phyloP scores from a whole-genome alignment of 768 basidiomycete species.

The Kwoniella bestiolae region DNA sequence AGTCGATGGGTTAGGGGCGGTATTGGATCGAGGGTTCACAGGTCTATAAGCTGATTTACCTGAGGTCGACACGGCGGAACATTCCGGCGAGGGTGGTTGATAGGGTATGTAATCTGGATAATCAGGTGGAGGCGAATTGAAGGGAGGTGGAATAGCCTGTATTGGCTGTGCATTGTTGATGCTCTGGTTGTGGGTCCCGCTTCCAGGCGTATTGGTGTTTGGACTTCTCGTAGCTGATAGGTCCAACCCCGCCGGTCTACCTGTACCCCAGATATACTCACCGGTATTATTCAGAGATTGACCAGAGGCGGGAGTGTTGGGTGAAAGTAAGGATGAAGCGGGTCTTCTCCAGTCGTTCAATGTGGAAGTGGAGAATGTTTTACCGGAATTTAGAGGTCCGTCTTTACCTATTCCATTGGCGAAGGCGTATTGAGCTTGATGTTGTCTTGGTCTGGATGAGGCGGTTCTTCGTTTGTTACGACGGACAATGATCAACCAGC shows the following conservation, averaged over 20 bases:
- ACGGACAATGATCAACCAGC: background rate
- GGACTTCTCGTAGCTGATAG: background rate
- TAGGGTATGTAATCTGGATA: constrained; percentile 28
- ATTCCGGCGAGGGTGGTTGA: background rate
- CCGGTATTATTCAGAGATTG: constrained; percentile 1
- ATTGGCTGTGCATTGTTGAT: background rate
- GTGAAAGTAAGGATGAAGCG: constrained; percentile 1
- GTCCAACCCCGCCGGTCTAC: constrained; percentile 17
- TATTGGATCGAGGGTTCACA: background rate
- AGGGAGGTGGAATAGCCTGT: background rate
- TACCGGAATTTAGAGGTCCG: background rate
- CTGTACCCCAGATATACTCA: constrained; percentile 18
- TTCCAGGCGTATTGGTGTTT: background rate
- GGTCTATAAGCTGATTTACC: constrained; percentile 11
- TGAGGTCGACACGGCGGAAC: background rate
- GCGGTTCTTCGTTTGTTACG: constrained; percentile 7
- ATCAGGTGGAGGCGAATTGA: constrained; percentile 17
- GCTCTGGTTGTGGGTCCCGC: background rate
- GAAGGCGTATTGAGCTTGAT: constrained; percentile 14
- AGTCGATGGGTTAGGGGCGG: background rate
- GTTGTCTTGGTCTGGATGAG: background rate
- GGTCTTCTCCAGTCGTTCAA: constrained; percentile 6
- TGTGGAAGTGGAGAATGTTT: background rate
- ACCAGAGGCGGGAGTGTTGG: constrained; percentile 7
- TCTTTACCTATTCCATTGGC: constrained; percentile 10